Evolutionary conservation across 2,329 filamentous ascomycete species (phyloP).

Genomic region (Atkinsonella texensis): DNA sequence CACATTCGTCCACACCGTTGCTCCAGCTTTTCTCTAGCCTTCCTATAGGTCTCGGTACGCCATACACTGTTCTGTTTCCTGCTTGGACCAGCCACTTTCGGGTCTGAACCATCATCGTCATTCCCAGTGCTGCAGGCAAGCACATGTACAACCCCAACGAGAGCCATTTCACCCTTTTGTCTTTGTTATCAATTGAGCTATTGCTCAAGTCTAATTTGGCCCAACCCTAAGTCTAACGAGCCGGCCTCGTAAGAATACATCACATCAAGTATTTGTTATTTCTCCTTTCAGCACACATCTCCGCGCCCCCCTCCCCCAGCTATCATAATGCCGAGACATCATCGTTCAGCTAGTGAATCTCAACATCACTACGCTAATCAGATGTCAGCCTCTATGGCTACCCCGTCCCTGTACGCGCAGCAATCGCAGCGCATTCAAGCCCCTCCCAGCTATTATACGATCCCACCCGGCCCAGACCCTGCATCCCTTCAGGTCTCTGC

Average conservation of each 20-base stretch:
- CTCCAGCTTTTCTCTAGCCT: background rate
- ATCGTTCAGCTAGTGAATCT: conserved; percentile 25
- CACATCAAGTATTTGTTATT: background rate
- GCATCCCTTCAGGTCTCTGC: conserved; percentile 12
- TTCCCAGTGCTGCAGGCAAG: background rate
- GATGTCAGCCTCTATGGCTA: conserved; percentile 28
- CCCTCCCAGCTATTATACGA: conserved; percentile 27
- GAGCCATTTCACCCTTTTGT: conserved; percentile 16
- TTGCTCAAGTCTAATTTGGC: conserved; percentile 2
- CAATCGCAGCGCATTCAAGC: conserved; percentile 28
- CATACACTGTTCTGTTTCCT: conserved; percentile 5
- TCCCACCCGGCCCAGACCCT: conserved; percentile 21
- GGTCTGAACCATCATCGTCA: conserved; percentile 10
- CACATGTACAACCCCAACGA: background rate
- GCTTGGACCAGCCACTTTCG: conserved; percentile 10
- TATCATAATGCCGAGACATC: conserved; percentile 34
- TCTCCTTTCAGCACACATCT: conserved; percentile 6
- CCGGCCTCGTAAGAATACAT: conserved; percentile 7
- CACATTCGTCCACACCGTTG: background rate
- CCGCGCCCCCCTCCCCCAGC: conserved; percentile 3
- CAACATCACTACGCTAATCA: conserved; percentile 21
- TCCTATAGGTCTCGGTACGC: conserved; percentile 5
- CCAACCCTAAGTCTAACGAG: conserved; percentile 1
- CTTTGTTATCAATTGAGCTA: conserved; percentile 10
- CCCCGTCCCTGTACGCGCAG: conserved; percentile 30